These are phyloP conservation scores for Trichosporon faecale DNA, from an alignment of 1,284 basidiomycete species.

Conservation along the genomic window DNA sequence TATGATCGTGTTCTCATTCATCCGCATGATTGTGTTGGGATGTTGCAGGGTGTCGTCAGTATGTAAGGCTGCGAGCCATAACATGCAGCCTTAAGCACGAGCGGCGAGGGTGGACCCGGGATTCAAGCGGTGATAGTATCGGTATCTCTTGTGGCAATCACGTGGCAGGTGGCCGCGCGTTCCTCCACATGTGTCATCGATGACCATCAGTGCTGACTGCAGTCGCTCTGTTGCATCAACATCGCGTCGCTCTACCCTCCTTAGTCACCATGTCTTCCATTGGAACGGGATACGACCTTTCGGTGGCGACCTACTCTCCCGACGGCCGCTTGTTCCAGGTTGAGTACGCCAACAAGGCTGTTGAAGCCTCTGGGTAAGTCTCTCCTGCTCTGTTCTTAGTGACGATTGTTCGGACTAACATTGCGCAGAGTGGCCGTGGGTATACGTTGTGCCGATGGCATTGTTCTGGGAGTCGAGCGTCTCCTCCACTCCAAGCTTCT, in stretches of 20 bases:
- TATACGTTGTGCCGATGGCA: conserved; percentile 85
- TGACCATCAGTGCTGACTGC: background rate
- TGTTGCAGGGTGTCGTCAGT: background rate
- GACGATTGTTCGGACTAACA: conserved; percentile 9
- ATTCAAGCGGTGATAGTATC: background rate
- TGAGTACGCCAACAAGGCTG: conserved; percentile 97
- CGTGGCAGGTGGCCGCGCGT: conserved; percentile 2
- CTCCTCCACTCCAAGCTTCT: conserved; percentile 96
- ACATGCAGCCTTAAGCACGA: too few relatives aligned
- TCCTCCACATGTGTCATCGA: conserved; percentile 11
- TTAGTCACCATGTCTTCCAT: conserved; percentile 80
- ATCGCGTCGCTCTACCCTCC: background rate
- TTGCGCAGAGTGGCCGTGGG: conserved; percentile 78
- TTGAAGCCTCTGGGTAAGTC: conserved; percentile 89
- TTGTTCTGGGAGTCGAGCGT: conserved; percentile 95
- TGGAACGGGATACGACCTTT: conserved; percentile 97
- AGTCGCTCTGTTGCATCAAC: background rate
- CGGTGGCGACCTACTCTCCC: conserved; percentile 96
- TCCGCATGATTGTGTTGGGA: conserved; percentile 56
- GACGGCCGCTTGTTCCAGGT: conserved; percentile 99
- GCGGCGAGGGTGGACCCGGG: background rate
- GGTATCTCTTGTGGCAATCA: background rate
- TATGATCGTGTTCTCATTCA: conserved; percentile 64
- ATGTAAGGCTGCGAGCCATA: background rate
- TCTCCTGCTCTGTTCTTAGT: background rate